Conservation (phyloP, 129 eudicot genomes). For the Ambrosia trifida region DNA sequence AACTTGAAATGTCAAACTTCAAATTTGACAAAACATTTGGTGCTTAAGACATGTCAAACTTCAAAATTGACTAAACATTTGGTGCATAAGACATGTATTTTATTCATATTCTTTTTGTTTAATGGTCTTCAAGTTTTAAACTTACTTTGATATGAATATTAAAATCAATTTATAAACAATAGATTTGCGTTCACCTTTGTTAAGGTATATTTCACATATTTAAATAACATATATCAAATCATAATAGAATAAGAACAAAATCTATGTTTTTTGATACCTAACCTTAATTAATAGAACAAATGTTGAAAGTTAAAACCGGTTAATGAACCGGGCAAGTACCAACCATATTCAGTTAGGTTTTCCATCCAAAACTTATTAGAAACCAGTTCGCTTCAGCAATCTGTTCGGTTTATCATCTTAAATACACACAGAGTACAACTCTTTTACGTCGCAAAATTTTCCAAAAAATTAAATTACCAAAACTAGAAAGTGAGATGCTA, state of each 20-base stretch:
- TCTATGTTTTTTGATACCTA: too few species aligned
- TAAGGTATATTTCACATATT: background rate
- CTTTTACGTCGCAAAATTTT: constrained; percentile 1
- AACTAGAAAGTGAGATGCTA: background rate
- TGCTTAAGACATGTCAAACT: too few species aligned
- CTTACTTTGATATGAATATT: too few species aligned
- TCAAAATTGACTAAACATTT: too few species aligned
- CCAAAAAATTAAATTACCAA: background rate
- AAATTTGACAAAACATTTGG: too few species aligned
- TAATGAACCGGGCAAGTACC: too few species aligned
- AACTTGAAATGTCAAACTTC: too few species aligned
- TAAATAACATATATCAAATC: background rate
- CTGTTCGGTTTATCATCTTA: background rate
- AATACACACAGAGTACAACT: background rate
- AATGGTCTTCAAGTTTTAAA: background rate
- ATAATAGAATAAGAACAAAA: background rate
- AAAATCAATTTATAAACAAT: background rate
- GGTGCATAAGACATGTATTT: too few species aligned
- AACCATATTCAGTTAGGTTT: too few species aligned
- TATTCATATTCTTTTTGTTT: background rate
- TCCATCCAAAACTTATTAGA: background rate
- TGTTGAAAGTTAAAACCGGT: too few species aligned
- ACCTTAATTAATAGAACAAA: too few species aligned
- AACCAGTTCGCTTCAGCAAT: background rate
- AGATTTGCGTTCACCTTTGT: background rate